These are phyloP conservation scores for Amaranthus hypochondriacus DNA, from an alignment of 148 eudicot genomes.

Conservation along the genomic window DNA sequence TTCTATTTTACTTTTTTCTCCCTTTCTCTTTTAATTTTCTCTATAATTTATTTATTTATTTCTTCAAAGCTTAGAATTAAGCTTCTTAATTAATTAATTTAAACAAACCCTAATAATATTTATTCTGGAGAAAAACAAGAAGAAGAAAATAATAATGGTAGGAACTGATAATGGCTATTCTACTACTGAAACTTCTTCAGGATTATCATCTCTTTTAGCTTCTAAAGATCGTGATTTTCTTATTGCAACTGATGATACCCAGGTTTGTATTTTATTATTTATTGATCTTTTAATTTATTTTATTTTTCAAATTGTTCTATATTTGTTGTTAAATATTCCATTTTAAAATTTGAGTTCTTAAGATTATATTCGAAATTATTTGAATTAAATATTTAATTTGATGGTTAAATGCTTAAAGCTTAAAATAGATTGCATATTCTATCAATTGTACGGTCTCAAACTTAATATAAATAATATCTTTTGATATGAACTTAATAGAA, in stretches of 20 bases:
- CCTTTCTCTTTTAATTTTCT: not conserved
- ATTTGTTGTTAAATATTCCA: not conserved
- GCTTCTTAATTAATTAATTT: not conserved
- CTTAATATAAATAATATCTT: too few species aligned
- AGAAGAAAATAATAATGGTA: not conserved
- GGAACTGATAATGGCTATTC: not conserved
- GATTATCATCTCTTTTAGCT: conserved; percentile 37
- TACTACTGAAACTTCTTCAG: conserved; percentile 12
- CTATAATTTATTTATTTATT: too few species aligned
- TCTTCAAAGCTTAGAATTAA: not conserved
- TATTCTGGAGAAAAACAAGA: conserved; percentile 13
- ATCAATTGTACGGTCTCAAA: too few species aligned
- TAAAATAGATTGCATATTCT: too few species aligned
- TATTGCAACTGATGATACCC: conserved; percentile 46
- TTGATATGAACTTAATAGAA: too few species aligned
- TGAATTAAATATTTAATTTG: too few species aligned
- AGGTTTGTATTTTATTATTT: conserved; percentile 29
- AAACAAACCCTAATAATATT: not conserved
- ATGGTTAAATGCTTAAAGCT: too few species aligned
- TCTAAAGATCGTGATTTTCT: conserved; percentile 64
- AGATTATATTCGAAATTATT: not conserved
- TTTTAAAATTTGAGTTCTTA: not conserved
- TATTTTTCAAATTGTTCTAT: not conserved
- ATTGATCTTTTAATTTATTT: not conserved
- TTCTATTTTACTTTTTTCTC: not conserved